Conservation (phyloP, 2,329 filamentous ascomycete genomes). For the Nemania sp. region DNA sequence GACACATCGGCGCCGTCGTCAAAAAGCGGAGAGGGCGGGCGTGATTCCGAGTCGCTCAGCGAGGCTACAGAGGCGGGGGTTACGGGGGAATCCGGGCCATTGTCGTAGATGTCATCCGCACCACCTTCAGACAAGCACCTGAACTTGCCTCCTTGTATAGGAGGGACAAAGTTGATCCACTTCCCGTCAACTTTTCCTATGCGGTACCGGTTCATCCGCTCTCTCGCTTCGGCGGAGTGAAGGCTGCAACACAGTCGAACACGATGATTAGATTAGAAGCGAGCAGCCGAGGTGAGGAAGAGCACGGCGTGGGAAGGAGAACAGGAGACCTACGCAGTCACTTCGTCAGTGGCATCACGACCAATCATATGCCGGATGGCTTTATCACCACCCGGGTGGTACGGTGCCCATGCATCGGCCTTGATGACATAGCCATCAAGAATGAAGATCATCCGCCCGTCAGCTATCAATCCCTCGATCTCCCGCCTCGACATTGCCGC, state of each 20-base stretch:
- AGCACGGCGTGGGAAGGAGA: no score
- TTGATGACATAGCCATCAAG: conserved; percentile 81
- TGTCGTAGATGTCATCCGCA: conserved; percentile 43
- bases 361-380: conserved; percentile 93
- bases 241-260: conserved; percentile 58
- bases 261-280: neutral
- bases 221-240: conserved; percentile 77
- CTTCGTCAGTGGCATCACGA: conserved; percentile 91
- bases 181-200: conserved; percentile 80
- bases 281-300: neutral
- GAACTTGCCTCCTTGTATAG: conserved; percentile 87
- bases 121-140: conserved; percentile 50
- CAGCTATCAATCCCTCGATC: conserved; percentile 82
- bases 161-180: conserved; percentile 88
- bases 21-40: conserved; percentile 55
- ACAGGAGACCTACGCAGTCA: conserved; percentile 71
- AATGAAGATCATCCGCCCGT: conserved; percentile 79
- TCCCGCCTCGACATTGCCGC: conserved; percentile 62
- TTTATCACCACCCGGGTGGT: conserved; percentile 90
- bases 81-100: conserved; percentile 45
- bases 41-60: conserved; percentile 60
- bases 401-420: conserved; percentile 84
- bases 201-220: conserved; percentile 79
- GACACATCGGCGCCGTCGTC: conserved; percentile 49
- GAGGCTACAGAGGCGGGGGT: conserved; percentile 33